phyloP scores from a whole-genome alignment of 352 stramenopile genomes.

The Phytophthora kernoviae region DNA sequence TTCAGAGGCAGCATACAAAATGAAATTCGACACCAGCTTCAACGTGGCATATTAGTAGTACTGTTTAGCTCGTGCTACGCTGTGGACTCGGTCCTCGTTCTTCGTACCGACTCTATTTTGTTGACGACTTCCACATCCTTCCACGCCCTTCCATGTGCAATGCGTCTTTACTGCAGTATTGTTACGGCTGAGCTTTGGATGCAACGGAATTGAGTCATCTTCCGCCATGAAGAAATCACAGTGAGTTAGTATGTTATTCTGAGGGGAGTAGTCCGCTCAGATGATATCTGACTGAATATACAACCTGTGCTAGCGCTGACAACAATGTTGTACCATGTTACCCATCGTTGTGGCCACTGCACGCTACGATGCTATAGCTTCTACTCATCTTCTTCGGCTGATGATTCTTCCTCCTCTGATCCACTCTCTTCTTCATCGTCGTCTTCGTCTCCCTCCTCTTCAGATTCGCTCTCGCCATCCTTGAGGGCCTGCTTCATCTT shows the following conservation, averaged over 20 bases:
- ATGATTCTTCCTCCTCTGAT: slow-evolving; percentile 26
- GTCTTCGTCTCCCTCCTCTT: slow-evolving; percentile 42
- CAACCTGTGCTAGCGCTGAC: neutral
- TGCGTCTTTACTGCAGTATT: too few relatives aligned
- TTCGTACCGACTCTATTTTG: slow-evolving; percentile 7
- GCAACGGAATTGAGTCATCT: too few relatives aligned
- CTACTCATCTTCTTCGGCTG: slow-evolving; percentile 26
- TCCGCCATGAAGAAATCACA: too few relatives aligned
- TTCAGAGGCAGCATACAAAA: too few relatives aligned
- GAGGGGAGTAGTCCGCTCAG: too few relatives aligned
- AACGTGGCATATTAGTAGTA: neutral
- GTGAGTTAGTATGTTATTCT: too few relatives aligned
- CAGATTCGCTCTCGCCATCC: slow-evolving; percentile 36
- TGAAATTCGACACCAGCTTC: neutral
- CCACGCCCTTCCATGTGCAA: slow-evolving; percentile 4
- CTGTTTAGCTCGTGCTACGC: neutral
- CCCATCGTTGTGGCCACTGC: neutral
- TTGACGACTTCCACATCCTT: too few relatives aligned
- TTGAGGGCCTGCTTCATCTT: slow-evolving; percentile 62
- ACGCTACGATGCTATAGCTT: neutral
- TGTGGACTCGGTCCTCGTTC: slow-evolving; percentile 5
- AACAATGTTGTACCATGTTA: neutral
- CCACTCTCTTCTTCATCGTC: slow-evolving; percentile 35
- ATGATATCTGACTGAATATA: neutral
- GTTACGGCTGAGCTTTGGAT: too few relatives aligned